Conservation (phyloP, 805 yeast species). For the Pichia thaimueangensis region DNA sequence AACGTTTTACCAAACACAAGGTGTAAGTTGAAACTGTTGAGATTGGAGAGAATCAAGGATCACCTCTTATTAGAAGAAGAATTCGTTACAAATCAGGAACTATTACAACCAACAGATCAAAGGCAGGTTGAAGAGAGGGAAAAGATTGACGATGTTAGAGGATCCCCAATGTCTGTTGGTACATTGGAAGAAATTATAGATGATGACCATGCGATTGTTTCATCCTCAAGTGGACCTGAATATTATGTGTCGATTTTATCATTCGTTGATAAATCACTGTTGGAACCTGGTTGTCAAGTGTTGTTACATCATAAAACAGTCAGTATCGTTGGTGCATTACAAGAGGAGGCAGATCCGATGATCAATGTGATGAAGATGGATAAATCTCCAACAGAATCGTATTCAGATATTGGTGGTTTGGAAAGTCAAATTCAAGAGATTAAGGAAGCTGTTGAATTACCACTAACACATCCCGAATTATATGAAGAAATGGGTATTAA, state of each 20-base stretch:
- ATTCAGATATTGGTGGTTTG: slow-evolving; percentile 95
- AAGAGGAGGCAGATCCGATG: slow-evolving; percentile 97
- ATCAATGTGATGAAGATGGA: slow-evolving; percentile 96
- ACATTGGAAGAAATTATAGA: slow-evolving; percentile 95
- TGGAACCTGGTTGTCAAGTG: slow-evolving; percentile 97
- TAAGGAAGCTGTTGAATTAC: slow-evolving; percentile 93
- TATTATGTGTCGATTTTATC: slow-evolving; percentile 93
- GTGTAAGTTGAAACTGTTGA: slow-evolving; percentile 82
- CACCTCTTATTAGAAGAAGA: slow-evolving; percentile 93
- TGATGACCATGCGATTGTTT: slow-evolving; percentile 98
- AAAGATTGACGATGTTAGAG: slow-evolving; percentile 91
- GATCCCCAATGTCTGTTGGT: slow-evolving; percentile 94
- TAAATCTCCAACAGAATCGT: slow-evolving; percentile 94
- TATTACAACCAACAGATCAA: slow-evolving; percentile 92
- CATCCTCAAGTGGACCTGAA: slow-evolving; percentile 93
- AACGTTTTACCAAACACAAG: slow-evolving; percentile 86
- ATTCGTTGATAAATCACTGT: slow-evolving; percentile 90
- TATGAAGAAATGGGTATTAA: slow-evolving; percentile 98
- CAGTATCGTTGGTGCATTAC: slow-evolving; percentile 94
- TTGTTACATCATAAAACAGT: slow-evolving; percentile 93
- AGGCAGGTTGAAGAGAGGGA: slow-evolving; percentile 94
- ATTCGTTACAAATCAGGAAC: slow-evolving; percentile 90
- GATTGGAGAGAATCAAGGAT: slow-evolving; percentile 94
- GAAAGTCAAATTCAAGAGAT: slow-evolving; percentile 96
- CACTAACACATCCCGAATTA: slow-evolving; percentile 91